A percentile compares a stretch with the other conserved stretches of the same genome.
phyloP scores from a whole-genome alignment of 306 rosid species.

The Hylodesmum podocarpum region DNA sequence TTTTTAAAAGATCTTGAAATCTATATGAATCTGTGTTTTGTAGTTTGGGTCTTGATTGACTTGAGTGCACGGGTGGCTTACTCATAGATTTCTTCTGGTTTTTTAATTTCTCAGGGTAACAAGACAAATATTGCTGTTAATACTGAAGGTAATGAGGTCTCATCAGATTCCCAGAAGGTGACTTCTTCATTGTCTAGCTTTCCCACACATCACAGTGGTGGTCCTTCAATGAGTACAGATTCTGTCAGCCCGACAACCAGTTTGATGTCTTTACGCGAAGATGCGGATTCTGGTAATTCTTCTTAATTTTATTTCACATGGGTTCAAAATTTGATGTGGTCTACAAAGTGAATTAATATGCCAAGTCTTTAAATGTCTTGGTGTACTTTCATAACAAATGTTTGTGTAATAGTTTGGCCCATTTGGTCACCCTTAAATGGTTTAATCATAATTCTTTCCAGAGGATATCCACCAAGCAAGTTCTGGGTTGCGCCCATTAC shows the following conservation, averaged over 20 bases:
- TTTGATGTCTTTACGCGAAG: conserved; percentile 70
- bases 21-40: background rate
- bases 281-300: conserved; percentile 80
- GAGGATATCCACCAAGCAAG: conserved; percentile 54
- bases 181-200: conserved; percentile 56
- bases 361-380: conserved; percentile 15
- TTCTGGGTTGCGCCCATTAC: conserved; percentile 43
- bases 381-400: background rate
- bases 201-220: conserved; percentile 45
- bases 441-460: conserved; percentile 11
- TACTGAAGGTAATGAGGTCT: conserved; percentile 54
- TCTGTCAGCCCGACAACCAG: conserved; percentile 69
- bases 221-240: conserved; percentile 63
- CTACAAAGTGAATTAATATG: background rate
- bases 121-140: conserved; percentile 66
- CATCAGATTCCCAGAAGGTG: conserved; percentile 47
- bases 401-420: conserved; percentile 21
- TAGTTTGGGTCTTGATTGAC: conserved; percentile 15
- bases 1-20: background rate
- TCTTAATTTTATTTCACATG: conserved; percentile 29
- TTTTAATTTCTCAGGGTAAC: conserved; percentile 55
- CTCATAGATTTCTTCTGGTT: conserved; percentile 1
- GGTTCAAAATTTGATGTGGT: background rate
- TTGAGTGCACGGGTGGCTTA: background rate
- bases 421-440: background rate